Conservation (phyloP, 2,329 filamentous ascomycete genomes). For the Coniochaeta prunicola region DNA sequence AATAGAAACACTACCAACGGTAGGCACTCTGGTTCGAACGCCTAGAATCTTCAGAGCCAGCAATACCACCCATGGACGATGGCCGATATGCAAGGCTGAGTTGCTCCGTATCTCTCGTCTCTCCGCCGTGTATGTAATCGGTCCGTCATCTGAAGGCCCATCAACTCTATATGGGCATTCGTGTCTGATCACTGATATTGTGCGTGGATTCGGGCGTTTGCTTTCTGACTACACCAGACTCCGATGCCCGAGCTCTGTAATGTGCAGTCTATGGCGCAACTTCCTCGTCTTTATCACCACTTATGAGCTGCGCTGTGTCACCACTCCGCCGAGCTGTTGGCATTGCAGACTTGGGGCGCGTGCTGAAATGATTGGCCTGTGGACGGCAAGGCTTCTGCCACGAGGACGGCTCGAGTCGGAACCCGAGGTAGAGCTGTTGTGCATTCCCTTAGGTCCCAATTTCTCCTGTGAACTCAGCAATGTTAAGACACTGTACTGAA, state of each 20-base stretch:
- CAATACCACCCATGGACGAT: neutral
- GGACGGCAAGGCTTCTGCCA: neutral
- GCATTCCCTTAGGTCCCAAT: neutral
- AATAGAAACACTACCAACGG: neutral
- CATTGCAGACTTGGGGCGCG: neutral
- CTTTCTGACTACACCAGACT: neutral
- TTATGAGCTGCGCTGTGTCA: neutral
- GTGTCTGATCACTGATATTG: no score
- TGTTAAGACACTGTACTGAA: neutral
- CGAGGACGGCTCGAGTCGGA: neutral
- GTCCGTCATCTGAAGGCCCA: no score
- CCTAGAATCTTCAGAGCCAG: neutral
- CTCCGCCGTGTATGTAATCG: neutral
- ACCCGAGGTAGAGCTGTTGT: neutral
- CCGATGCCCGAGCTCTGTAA: neutral
- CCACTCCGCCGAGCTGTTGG: neutral
- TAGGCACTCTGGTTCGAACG: neutral
- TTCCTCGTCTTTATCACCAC: neutral
- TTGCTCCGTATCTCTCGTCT: neutral
- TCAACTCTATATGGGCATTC: no score
- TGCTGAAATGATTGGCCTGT: neutral
- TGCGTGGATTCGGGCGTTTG: no score
- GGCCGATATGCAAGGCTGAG: neutral
- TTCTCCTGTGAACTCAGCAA: neutral
- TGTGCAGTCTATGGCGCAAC: neutral